These are phyloP conservation scores for Trichoderma sp. DNA, from an alignment of 2,329 filamentous ascomycete species.

Conservation along the genomic window DNA sequence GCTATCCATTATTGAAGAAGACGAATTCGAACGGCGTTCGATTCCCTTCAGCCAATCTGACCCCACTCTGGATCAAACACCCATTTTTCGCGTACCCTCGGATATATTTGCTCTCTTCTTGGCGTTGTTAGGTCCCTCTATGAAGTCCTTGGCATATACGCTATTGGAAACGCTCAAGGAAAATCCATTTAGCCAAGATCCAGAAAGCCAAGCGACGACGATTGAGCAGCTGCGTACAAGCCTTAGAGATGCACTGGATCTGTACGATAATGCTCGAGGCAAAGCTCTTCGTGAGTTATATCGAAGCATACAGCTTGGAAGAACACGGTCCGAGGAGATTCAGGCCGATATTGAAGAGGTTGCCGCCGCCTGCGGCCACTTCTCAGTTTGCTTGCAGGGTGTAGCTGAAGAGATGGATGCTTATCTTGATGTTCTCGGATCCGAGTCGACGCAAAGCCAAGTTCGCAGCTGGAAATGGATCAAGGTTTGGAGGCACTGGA, in stretches of 20 bases:
- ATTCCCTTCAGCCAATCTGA: slow-evolving; percentile 38
- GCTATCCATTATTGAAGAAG: slow-evolving; percentile 66
- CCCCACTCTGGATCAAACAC: slow-evolving; percentile 37
- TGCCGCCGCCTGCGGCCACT: slow-evolving; percentile 95
- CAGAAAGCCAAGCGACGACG: slow-evolving; percentile 70
- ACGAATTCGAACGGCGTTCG: slow-evolving; percentile 50
- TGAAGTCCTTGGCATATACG: slow-evolving; percentile 94
- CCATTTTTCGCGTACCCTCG: slow-evolving; percentile 63
- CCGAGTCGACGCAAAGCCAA: slow-evolving; percentile 67
- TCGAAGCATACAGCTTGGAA: slow-evolving; percentile 72
- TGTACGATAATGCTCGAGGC: slow-evolving; percentile 77
- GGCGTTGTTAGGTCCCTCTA: slow-evolving; percentile 82
- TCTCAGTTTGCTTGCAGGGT: slow-evolving; percentile 87
- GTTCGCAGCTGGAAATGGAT: slow-evolving; percentile 81
- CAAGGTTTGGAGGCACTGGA: slow-evolving; percentile 64
- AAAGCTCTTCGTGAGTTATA: slow-evolving; percentile 81
- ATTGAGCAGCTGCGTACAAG: slow-evolving; percentile 82
- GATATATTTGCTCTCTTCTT: slow-evolving; percentile 96
- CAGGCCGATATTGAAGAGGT: slow-evolving; percentile 97
- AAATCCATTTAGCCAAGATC: slow-evolving; percentile 74
- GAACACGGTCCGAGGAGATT: slow-evolving; percentile 70
- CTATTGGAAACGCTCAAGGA: slow-evolving; percentile 87
- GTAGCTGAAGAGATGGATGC: slow-evolving; percentile 88
- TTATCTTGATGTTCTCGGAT: slow-evolving; percentile 82
- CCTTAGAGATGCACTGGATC: slow-evolving; percentile 74